These are phyloP conservation scores for Phenoliferia sp. DNA, from an alignment of 1,284 basidiomycete species.

Conservation along the genomic window DNA sequence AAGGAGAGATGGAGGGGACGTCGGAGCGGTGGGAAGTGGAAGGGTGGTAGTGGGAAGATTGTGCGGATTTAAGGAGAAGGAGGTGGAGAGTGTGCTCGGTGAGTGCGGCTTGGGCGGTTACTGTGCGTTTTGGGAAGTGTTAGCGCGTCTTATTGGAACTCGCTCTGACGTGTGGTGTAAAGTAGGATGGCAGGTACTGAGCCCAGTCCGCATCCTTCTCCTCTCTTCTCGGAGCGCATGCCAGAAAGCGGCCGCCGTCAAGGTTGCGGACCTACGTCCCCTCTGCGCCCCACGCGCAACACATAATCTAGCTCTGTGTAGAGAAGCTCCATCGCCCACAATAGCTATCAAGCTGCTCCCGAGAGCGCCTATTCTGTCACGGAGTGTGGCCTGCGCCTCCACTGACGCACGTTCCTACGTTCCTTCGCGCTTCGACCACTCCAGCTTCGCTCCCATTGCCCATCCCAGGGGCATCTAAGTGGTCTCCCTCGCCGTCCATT, in stretches of 20 bases:
- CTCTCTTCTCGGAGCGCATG: no score
- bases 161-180: no score
- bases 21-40: background rate
- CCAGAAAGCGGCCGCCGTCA: no score
- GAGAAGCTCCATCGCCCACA: no score
- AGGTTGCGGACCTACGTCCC: no score
- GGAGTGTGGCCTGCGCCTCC: background rate
- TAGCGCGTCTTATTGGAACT: background rate
- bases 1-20: background rate
- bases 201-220: no score
- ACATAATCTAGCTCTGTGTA: no score
- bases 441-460: background rate
- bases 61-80: constrained; percentile 3
- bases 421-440: background rate
- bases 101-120: constrained; percentile 10
- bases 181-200: no score
- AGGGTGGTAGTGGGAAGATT: background rate
- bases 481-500: no score
- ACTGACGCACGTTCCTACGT: background rate
- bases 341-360: no score
- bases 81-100: constrained; percentile 7
- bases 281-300: no score
- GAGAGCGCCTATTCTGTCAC: background rate
- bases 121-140: background rate
- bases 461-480: background rate